Evolutionary conservation across 495 filamentous ascomycete species (phyloP).

Genomic region (Neurospora sp.): DNA sequence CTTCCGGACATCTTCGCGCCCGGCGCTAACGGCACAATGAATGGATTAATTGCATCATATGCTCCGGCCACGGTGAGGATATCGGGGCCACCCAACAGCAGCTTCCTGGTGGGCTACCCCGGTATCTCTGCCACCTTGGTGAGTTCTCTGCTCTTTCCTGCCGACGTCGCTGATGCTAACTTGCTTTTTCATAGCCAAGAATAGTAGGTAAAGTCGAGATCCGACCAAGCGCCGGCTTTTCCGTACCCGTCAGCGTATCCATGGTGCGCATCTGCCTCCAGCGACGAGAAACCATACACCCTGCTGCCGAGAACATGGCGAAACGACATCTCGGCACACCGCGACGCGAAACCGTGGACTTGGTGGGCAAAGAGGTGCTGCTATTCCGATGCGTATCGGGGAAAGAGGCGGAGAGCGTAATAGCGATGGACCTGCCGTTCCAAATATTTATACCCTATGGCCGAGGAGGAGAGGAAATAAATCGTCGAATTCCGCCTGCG

Average conservation of each 20-base stretch:
- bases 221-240: constrained; percentile 69
- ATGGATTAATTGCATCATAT: constrained; percentile 7
- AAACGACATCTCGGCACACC: constrained; percentile 89
- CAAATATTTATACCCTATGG: constrained; percentile 95
- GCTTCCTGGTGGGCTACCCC: constrained; percentile 92
- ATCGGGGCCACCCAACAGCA: constrained; percentile 93
- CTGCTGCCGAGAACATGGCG: constrained; percentile 83
- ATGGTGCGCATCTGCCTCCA: constrained; percentile 91
- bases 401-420: constrained; percentile 74
- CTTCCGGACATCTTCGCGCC: neutral
- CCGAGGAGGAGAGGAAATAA: constrained; percentile 76
- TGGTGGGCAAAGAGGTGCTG: constrained; percentile 92
- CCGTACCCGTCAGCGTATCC: constrained; percentile 81
- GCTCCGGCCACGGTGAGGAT: constrained; percentile 82
- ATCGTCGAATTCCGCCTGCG: constrained; percentile 81
- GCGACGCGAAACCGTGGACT: constrained; percentile 78
- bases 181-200: constrained; percentile 52
- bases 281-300: constrained; percentile 91
- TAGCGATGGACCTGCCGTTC: constrained; percentile 97
- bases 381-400: constrained; percentile 78
- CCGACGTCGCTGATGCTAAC: constrained; percentile 12
- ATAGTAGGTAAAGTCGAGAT: constrained; percentile 99
- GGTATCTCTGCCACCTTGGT: constrained; percentile 97
- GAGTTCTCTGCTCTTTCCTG: constrained; percentile 25
- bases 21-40: constrained; percentile 21